Evolutionary conservation across 495 filamentous ascomycete species (phyloP).

Genomic region (Hyphodiscus hymeniophilus): DNA sequence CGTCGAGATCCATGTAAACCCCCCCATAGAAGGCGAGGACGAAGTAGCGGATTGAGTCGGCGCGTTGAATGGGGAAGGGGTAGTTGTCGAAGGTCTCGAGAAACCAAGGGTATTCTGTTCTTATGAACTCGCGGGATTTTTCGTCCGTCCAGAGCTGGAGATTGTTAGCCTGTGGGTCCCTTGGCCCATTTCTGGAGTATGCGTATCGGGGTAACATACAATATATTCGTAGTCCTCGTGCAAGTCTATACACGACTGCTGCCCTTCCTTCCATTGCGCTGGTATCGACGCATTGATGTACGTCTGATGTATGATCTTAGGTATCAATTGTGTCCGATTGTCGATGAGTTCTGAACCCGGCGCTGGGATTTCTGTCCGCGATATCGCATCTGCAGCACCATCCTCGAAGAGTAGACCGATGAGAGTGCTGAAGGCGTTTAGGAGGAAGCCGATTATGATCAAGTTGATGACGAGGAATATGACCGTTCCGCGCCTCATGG

Average conservation of each 20-base stretch:
- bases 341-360: slow-evolving; percentile 47
- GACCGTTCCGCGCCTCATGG: slow-evolving; percentile 54
- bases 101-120: slow-evolving; percentile 72
- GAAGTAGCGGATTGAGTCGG: slow-evolving; percentile 84
- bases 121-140: slow-evolving; percentile 67
- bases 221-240: slow-evolving; percentile 78
- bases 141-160: slow-evolving; percentile 79
- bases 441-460: slow-evolving; percentile 46
- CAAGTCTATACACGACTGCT: slow-evolving; percentile 65
- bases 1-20: slow-evolving; percentile 84
- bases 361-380: slow-evolving; percentile 52
- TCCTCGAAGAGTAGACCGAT: slow-evolving; percentile 60
- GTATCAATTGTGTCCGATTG: slow-evolving; percentile 44
- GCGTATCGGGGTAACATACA: slow-evolving; percentile 31
- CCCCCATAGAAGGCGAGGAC: slow-evolving; percentile 76
- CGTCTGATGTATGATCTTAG: slow-evolving; percentile 88
- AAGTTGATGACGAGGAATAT: slow-evolving; percentile 56
- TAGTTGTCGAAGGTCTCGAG: slow-evolving; percentile 76
- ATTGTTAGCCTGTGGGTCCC: not conserved
- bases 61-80: slow-evolving; percentile 73
- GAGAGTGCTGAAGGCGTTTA: slow-evolving; percentile 57
- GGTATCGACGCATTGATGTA: slow-evolving; percentile 58
- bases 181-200: too few species aligned
- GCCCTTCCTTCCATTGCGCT: slow-evolving; percentile 61
- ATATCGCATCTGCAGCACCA: slow-evolving; percentile 56